Conservation (phyloP, 345 rosid species). For the Eucalyptus sp. region DNA sequence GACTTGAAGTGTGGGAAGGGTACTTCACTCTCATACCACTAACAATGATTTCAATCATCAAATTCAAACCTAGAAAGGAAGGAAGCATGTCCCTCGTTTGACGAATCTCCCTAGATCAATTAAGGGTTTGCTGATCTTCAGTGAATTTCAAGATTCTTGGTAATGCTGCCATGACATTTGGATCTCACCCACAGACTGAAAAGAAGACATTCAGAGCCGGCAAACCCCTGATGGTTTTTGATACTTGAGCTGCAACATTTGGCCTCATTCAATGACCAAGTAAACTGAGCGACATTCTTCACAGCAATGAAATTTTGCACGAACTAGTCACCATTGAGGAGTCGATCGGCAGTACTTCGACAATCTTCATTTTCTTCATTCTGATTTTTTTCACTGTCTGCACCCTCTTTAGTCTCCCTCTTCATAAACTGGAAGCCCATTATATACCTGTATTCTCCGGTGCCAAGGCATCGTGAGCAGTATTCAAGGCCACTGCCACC, state of each 20-base stretch:
- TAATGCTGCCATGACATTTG: neutral
- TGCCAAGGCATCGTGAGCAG: slow-evolving; percentile 69
- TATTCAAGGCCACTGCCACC: slow-evolving; percentile 75
- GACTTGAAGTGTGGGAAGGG: neutral
- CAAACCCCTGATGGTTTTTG: neutral
- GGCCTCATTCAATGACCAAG: neutral
- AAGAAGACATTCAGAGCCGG: neutral
- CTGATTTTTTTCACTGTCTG: neutral
- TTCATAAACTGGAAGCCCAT: slow-evolving; percentile 64
- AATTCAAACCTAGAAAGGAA: neutral
- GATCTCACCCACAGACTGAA: neutral
- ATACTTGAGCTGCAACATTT: neutral
- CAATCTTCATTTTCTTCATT: neutral
- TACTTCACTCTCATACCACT: neutral
- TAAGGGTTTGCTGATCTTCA: neutral
- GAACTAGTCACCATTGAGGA: neutral
- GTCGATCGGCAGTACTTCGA: neutral
- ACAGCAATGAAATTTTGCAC: neutral
- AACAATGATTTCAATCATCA: neutral
- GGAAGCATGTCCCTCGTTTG: neutral
- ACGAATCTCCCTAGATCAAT: neutral
- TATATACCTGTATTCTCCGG: slow-evolving; percentile 46
- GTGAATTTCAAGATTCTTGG: neutral
- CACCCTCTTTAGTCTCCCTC: slow-evolving; percentile 3
- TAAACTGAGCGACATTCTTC: neutral